A percentile compares a stretch with the other conserved stretches of the same genome.
Evolutionary conservation across 805 yeast genomes (phyloP).

Genomic region (Saccharomycodes ludwigii): DNA sequence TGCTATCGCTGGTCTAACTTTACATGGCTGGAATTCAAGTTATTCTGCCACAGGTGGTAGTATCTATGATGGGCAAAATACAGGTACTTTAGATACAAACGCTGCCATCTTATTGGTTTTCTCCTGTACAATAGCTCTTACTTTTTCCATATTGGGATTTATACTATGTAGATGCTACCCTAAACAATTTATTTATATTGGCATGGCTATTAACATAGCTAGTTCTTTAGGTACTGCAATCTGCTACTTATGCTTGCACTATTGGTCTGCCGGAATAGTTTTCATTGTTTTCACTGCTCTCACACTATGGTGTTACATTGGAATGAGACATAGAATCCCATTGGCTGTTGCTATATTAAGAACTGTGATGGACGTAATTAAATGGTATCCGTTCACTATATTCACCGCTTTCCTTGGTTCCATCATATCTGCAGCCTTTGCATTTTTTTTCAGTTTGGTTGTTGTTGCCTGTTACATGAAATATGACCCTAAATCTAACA

Average conservation of each 20-base stretch:
- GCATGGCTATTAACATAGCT: slow-evolving; percentile 53
- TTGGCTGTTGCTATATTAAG: slow-evolving; percentile 58
- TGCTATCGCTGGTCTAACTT: slow-evolving; percentile 55
- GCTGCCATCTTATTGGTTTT: slow-evolving; percentile 62
- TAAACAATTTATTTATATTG: slow-evolving; percentile 50
- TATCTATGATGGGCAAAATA: slow-evolving; percentile 38
- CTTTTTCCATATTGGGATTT: slow-evolving; percentile 44
- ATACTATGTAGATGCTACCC: slow-evolving; percentile 55
- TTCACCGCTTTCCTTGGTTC: slow-evolving; percentile 50
- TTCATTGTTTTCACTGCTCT: slow-evolving; percentile 53
- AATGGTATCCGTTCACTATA: slow-evolving; percentile 56
- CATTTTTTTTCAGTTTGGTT: slow-evolving; percentile 51
- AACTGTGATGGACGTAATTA: slow-evolving; percentile 68
- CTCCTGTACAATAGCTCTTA: slow-evolving; percentile 46
- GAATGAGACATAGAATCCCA: slow-evolving; percentile 58
- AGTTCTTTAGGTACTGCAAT: slow-evolving; percentile 69
- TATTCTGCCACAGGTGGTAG: slow-evolving; percentile 48
- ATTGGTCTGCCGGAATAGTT: slow-evolving; percentile 74
- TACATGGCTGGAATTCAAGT: slow-evolving; percentile 49
- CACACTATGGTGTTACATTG: slow-evolving; percentile 63
- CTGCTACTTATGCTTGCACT: slow-evolving; percentile 51
- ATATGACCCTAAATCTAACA: slow-evolving; percentile 44
- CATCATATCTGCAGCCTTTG: slow-evolving; percentile 46
- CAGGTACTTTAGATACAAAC: slow-evolving; percentile 63
- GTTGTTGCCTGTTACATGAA: slow-evolving; percentile 70